phyloP scores from a whole-genome alignment of 306 rosid genomes.

The Cyclanthera cordifolia region DNA sequence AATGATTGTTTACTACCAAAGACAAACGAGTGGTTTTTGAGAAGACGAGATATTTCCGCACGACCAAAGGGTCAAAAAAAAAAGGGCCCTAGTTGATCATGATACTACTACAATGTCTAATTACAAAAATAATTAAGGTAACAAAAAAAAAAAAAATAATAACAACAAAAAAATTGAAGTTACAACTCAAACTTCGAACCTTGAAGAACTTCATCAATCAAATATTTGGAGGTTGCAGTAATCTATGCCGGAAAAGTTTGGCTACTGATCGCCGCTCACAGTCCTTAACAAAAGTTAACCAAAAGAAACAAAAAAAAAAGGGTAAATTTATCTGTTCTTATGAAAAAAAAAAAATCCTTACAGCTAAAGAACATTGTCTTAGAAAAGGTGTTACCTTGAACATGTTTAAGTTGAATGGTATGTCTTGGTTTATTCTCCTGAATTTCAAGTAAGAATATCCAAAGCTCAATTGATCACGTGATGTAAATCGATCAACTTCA shows the following conservation, averaged over 20 bases:
- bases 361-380: neutral
- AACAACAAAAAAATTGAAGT: neutral
- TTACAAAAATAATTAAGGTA: neutral
- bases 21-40: too few relatives aligned
- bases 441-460: conserved; percentile 76
- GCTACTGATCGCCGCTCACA: conserved; percentile 83
- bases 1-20: too few relatives aligned
- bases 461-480: conserved; percentile 95
- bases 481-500: conserved; percentile 87
- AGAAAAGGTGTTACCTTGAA: conserved; percentile 47
- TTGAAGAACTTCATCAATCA: neutral
- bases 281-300: conserved; percentile 41
- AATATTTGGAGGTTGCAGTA: conserved; percentile 27
- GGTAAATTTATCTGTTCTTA: neutral
- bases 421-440: conserved; percentile 64
- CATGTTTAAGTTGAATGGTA: conserved; percentile 58
- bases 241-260: conserved; percentile 70
- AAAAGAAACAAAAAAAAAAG: neutral
- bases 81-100: neutral
- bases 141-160: too few relatives aligned
- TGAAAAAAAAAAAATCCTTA: neutral
- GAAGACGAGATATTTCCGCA: neutral
- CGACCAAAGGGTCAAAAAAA: neutral
- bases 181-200: neutral
- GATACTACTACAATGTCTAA: neutral